A percentile compares a stretch with the other conserved stretches of the same genome.
Conservation (phyloP, 2,329 filamentous ascomycete genomes). For the Botrytis cinerea region DNA sequence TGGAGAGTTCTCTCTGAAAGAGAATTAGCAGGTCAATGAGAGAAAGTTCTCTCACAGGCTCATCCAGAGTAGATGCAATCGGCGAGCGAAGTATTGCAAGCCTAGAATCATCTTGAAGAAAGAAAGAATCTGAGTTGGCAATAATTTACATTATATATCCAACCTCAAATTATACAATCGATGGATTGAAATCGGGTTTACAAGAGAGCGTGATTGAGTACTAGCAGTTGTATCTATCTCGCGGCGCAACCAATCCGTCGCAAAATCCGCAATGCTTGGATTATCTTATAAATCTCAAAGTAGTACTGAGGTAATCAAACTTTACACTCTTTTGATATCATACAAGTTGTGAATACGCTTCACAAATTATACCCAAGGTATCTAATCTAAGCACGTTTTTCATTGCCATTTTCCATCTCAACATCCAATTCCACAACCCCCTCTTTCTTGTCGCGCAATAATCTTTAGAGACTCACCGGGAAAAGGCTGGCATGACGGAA, state of each 20-base stretch:
- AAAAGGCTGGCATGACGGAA: background rate
- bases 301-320: background rate
- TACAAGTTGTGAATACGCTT: background rate
- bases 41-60: background rate
- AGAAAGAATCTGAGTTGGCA: background rate
- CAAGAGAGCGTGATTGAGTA: background rate
- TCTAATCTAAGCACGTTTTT: background rate
- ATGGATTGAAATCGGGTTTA: background rate
- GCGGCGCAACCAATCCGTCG: background rate
- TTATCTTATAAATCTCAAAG: background rate
- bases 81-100: background rate
- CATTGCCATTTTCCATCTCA: background rate
- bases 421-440: background rate
- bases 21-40: background rate
- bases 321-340: background rate
- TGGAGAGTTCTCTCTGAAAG: background rate
- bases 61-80: background rate
- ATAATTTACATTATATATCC: fast-evolving
- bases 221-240: background rate
- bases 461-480: background rate
- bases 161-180: background rate
- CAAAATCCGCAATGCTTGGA: background rate
- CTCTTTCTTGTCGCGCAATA: background rate
- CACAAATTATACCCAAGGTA: background rate
- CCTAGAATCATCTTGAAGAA: background rate